Conservation (phyloP, 139 green algal species). For the Chlorella ohadii region DNA sequence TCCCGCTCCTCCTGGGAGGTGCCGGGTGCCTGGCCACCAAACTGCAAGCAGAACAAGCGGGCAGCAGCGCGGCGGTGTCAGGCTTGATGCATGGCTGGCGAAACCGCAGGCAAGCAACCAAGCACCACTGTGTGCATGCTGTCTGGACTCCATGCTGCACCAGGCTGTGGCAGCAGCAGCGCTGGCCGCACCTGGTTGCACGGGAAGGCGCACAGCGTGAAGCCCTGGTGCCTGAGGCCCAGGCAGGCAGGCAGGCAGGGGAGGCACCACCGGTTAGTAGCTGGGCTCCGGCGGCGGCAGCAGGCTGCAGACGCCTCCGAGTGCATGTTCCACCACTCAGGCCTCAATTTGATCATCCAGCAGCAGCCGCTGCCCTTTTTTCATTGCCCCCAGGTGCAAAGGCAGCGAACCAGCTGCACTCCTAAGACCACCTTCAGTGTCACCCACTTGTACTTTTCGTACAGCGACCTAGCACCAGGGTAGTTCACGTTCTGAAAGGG, state of each 20-base stretch:
- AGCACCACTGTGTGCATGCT: too few relatives aligned
- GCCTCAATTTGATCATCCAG: too few relatives aligned
- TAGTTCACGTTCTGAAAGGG: conserved; percentile 70
- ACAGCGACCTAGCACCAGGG: conserved; percentile 45
- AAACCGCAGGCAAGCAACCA: not conserved
- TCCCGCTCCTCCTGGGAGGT: conserved; percentile 83
- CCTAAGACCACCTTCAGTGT: too few relatives aligned
- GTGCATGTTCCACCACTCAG: too few relatives aligned
- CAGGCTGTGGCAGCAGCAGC: too few relatives aligned
- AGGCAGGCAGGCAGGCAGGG: conserved; percentile 36
- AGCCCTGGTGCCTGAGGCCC: conserved; percentile 73
- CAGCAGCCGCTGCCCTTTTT: not conserved
- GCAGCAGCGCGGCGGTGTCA: not conserved
- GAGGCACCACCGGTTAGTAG: too few relatives aligned
- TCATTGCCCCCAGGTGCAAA: not conserved
- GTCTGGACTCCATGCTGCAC: too few relatives aligned
- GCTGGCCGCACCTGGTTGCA: conserved; percentile 80
- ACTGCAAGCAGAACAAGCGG: conserved; percentile 47
- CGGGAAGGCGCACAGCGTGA: conserved; percentile 83
- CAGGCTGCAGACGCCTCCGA: not conserved
- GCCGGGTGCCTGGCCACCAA: conserved; percentile 84
- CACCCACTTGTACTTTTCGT: conserved; percentile 25
- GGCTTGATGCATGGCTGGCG: not conserved
- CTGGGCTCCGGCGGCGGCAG: not conserved
- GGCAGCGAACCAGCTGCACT: too few relatives aligned